Evolutionary conservation across 2,329 filamentous ascomycete genomes (phyloP).

Genomic region (Colletotrichum sojae): DNA sequence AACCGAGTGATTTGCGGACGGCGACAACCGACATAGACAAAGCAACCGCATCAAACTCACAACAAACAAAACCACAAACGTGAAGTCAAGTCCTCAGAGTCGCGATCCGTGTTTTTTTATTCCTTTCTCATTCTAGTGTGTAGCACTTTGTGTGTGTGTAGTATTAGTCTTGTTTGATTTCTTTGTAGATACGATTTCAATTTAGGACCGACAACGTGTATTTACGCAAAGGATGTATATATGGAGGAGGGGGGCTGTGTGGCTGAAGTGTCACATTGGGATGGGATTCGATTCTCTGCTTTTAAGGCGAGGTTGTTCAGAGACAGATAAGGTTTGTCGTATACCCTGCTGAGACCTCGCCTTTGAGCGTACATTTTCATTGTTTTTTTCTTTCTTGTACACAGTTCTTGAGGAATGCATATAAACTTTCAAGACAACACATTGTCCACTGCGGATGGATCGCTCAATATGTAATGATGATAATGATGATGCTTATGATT

Average conservation of each 20-base stretch:
- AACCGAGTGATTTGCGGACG: neutral
- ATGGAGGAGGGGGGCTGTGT: neutral
- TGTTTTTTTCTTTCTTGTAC: neutral
- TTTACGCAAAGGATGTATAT: neutral
- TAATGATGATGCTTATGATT: neutral
- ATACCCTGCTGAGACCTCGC: neutral
- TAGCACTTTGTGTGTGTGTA: neutral
- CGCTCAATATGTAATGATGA: neutral
- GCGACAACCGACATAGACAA: too few relatives aligned
- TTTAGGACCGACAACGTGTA: neutral
- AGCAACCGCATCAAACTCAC: too few relatives aligned
- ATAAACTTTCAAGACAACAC: too few relatives aligned
- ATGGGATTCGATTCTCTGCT: neutral
- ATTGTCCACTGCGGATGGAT: too few relatives aligned
- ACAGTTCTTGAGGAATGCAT: neutral
- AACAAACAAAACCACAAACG: neutral
- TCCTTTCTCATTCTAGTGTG: neutral
- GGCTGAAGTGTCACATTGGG: neutral
- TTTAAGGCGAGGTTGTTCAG: neutral
- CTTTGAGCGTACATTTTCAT: constrained; percentile 2
- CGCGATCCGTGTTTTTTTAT: neutral
- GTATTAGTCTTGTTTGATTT: too few relatives aligned
- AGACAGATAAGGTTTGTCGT: neutral
- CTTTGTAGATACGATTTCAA: too few relatives aligned
- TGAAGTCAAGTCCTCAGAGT: neutral